These are phyloP conservation scores for Coemansia sp. DNA, from an alignment of 192 early-diverging fungal species.

Conservation along the genomic window DNA sequence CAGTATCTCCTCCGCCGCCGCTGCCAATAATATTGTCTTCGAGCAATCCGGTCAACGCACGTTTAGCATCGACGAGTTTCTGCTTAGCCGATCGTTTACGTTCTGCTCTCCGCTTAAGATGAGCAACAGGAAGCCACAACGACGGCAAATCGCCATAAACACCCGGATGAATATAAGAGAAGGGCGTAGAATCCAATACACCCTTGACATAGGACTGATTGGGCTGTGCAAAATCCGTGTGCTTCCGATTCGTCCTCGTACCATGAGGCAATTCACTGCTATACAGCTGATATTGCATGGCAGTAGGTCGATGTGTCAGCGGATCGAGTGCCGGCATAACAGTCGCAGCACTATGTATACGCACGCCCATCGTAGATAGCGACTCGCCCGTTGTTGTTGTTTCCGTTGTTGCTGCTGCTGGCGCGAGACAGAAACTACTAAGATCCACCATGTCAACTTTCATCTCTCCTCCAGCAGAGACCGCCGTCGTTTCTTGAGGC, in stretches of 20 bases:
- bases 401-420: too few relatives aligned
- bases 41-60: constrained; percentile 10
- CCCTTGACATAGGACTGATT: constrained; percentile 36
- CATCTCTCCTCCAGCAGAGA: background rate
- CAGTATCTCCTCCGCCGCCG: too few relatives aligned
- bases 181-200: constrained; percentile 39
- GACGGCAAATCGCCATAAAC: constrained; percentile 47
- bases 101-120: constrained; percentile 24
- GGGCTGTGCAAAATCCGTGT: constrained; percentile 47
- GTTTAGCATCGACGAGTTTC: constrained; percentile 8
- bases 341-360: constrained; percentile 10
- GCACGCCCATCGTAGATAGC: too few relatives aligned
- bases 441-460: background rate
- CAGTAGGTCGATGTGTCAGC: background rate
- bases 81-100: constrained; percentile 11
- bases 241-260: constrained; percentile 30
- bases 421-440: constrained; percentile 9
- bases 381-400: too few relatives aligned
- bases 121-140: constrained; percentile 43
- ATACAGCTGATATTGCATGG: constrained; percentile 40
- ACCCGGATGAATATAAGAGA: constrained; percentile 42
- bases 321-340: constrained; percentile 18
- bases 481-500: too few relatives aligned
- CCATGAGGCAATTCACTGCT: constrained; percentile 40
- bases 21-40: constrained; percentile 43